Evolutionary conservation across 2,329 filamentous ascomycete genomes (phyloP).

Genomic region (Monosporascus cannonballus): DNA sequence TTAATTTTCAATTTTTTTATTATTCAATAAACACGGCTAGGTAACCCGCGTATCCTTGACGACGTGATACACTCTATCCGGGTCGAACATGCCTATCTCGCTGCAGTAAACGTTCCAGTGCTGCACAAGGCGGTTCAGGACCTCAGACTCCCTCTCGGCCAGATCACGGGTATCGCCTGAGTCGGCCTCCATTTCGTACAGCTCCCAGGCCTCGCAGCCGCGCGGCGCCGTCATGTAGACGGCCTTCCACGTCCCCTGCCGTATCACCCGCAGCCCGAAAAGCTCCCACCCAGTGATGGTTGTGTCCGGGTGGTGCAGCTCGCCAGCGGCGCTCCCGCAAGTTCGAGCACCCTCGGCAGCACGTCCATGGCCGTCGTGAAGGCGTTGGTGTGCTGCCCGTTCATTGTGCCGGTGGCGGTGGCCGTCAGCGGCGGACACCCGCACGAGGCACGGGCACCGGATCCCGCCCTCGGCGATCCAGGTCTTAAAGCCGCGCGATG

Average conservation of each 20-base stretch:
- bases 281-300: conserved; percentile 29
- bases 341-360: conserved; percentile 40
- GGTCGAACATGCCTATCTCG: neutral
- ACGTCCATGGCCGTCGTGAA: conserved; percentile 50
- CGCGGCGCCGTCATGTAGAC: conserved; percentile 17
- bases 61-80: neutral
- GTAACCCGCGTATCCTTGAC: neutral
- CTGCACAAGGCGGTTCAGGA: conserved; percentile 1
- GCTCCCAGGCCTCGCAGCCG: conserved; percentile 18
- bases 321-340: conserved; percentile 49
- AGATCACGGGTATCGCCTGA: conserved; percentile 18
- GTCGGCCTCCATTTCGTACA: conserved; percentile 20
- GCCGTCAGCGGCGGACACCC: conserved; percentile 7
- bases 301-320: conserved; percentile 18
- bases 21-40: no score
- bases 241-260: conserved; percentile 27
- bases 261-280: conserved; percentile 26
- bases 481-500: conserved; percentile 23
- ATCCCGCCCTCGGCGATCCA: conserved; percentile 42
- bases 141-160: conserved; percentile 10
- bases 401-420: no score
- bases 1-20: no score
- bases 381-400: conserved; percentile 27
- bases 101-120: neutral
- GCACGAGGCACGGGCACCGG: conserved; percentile 6